Conservation (phyloP, 2,329 filamentous ascomycete species). For the Plenodomus tracheiphilus region DNA sequence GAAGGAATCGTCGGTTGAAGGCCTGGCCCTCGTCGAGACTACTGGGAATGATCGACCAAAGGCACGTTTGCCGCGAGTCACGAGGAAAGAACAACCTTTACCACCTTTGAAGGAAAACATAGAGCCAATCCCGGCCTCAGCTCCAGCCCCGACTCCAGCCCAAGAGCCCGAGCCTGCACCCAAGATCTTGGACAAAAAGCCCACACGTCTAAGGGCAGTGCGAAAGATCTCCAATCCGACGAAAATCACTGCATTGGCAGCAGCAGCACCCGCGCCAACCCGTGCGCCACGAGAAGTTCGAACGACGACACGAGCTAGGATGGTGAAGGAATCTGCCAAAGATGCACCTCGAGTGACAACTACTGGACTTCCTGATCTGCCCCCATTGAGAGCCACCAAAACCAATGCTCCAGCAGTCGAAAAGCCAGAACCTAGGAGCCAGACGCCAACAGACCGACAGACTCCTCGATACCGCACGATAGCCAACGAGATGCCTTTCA, state of each 20-base stretch:
- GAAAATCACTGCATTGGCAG: conserved; percentile 26
- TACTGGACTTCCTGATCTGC: conserved; percentile 27
- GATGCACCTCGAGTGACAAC: conserved; percentile 26
- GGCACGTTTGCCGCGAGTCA: conserved; percentile 26
- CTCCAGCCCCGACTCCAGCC: conserved; percentile 24
- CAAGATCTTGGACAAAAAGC: conserved; percentile 39
- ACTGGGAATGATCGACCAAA: conserved; percentile 49
- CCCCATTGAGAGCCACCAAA: conserved; percentile 28
- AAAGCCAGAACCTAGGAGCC: conserved; percentile 19
- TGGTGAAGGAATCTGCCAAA: conserved; percentile 26
- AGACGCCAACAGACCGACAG: conserved; percentile 23
- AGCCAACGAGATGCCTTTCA: conserved; percentile 39
- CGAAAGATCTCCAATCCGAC: conserved; percentile 43
- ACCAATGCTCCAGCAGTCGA: conserved; percentile 21
- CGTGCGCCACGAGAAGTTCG: conserved; percentile 34
- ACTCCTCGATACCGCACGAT: conserved; percentile 27
- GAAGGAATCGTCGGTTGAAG: conserved; percentile 45
- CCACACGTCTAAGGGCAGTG: conserved; percentile 40
- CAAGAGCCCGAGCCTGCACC: conserved; percentile 31
- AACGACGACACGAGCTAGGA: conserved; percentile 28
- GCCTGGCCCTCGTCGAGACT: conserved; percentile 48
- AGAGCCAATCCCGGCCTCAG: conserved; percentile 33
- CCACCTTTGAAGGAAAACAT: conserved; percentile 44
- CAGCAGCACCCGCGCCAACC: conserved; percentile 27
- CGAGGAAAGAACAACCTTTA: conserved; percentile 28